Evolutionary conservation across 2,329 filamentous ascomycete genomes (phyloP).

Genomic region (Talaromyces sp.): DNA sequence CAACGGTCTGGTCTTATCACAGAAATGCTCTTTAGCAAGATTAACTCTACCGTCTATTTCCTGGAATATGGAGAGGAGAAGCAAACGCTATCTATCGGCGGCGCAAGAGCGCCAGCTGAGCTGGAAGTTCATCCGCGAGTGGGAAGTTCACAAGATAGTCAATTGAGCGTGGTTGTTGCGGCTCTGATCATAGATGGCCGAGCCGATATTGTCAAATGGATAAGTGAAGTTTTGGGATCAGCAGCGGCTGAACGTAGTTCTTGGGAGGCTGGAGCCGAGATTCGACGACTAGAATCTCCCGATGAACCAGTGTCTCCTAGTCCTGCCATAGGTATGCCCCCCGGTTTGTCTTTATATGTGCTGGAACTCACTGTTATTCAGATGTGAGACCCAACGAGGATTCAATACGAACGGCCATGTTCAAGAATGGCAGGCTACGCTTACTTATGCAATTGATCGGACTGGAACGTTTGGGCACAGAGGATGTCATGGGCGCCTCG

Average conservation of each 20-base stretch:
- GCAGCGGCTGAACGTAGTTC: conserved; percentile 68
- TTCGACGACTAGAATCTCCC: conserved; percentile 44
- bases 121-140: conserved; percentile 73
- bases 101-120: conserved; percentile 68
- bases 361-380: conserved; percentile 30
- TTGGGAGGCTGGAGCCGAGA: conserved; percentile 70
- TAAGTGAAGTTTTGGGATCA: conserved; percentile 64
- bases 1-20: conserved; percentile 80
- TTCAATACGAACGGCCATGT: conserved; percentile 66
- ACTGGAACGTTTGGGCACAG: conserved; percentile 58
- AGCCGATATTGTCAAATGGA: conserved; percentile 71
- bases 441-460: conserved; percentile 75
- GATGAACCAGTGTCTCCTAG: conserved; percentile 21
- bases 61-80: conserved; percentile 87
- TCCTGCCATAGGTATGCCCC: conserved; percentile 42
- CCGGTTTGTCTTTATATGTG: not conserved
- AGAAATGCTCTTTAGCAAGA: conserved; percentile 93
- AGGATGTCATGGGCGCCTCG: conserved; percentile 68
- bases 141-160: conserved; percentile 57
- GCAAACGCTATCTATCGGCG: conserved; percentile 61
- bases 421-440: conserved; percentile 82
- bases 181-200: conserved; percentile 76
- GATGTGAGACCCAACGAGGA: conserved; percentile 61
- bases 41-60: conserved; percentile 74
- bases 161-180: conserved; percentile 75